phyloP scores from a whole-genome alignment of 2,329 filamentous ascomycete genomes.

The Neospermospora avenae region DNA sequence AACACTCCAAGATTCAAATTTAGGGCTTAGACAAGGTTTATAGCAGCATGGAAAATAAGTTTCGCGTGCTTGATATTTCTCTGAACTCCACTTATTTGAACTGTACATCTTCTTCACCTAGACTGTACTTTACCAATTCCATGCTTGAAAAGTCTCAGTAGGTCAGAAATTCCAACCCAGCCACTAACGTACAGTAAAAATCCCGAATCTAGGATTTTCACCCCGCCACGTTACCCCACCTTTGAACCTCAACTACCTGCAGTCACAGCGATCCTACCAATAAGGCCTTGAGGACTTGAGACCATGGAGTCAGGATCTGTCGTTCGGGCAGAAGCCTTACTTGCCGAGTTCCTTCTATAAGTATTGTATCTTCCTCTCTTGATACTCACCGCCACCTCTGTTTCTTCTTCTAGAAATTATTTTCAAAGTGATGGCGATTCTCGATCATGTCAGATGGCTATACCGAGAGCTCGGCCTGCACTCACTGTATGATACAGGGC shows the following conservation, averaged over 20 bases:
- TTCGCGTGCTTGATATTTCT: no score
- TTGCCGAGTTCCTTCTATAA: no score
- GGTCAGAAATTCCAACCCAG: background rate
- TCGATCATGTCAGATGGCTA: constrained; percentile 21
- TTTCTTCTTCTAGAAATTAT: background rate
- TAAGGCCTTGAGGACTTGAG: background rate
- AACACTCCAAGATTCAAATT: no score
- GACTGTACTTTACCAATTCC: no score
- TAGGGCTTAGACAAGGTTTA: no score
- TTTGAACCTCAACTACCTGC: background rate
- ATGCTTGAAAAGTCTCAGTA: no score
- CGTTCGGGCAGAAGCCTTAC: background rate
- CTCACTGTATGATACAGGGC: constrained; percentile 41
- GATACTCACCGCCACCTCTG: background rate
- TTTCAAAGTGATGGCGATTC: background rate
- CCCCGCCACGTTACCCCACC: background rate
- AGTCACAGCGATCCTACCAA: constrained; percentile 1
- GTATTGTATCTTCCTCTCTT: no score
- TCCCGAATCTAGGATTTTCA: background rate
- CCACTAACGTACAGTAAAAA: background rate
- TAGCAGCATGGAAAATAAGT: no score
- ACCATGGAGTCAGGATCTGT: background rate
- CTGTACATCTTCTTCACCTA: no score
- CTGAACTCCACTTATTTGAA: no score
- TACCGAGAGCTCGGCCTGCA: constrained; percentile 42